Evolutionary conservation across 148 eudicot species (phyloP).

Genomic region (Cornus florida): DNA sequence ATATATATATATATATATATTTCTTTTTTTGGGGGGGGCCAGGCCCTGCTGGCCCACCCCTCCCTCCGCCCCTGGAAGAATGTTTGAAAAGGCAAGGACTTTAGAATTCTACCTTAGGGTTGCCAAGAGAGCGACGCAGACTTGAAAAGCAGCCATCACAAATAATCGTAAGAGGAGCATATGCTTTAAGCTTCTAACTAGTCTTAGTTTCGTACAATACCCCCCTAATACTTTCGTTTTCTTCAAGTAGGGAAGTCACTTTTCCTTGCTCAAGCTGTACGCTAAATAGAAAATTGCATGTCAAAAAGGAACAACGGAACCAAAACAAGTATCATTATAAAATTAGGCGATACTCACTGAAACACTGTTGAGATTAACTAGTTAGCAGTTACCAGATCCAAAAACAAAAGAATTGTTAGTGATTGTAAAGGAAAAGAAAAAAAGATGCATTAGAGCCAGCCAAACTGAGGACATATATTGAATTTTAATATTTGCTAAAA

Average conservation of each 20-base stretch:
- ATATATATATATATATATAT: too few species aligned
- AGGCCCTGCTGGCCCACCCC: too few species aligned
- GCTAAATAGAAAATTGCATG: constrained; percentile 13
- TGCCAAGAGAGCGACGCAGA: constrained; percentile 50
- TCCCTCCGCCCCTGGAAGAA: too few species aligned
- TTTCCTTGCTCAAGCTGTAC: constrained; percentile 51
- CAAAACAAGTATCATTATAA: not conserved
- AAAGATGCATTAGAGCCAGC: too few species aligned
- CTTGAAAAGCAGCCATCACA: constrained; percentile 60
- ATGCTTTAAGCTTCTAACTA: constrained; percentile 39
- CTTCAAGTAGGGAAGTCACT: constrained; percentile 50
- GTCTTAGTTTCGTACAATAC: constrained; percentile 45
- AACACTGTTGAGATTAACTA: not conserved
- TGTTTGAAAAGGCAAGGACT: not conserved
- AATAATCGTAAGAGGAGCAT: constrained; percentile 55
- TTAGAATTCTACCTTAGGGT: constrained; percentile 38
- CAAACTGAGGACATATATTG: too few species aligned
- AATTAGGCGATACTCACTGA: not conserved
- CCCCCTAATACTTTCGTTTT: constrained; percentile 45
- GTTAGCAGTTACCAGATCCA: not conserved
- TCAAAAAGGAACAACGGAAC: not conserved
- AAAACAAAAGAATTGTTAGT: too few species aligned
- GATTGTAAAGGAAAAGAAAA: too few species aligned
- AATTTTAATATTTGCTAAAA: not conserved
- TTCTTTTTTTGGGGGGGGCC: too few species aligned